Base-by-base conservation (phyloP, 257 asterid genomes). In the Solanum medicagineum region DNA sequence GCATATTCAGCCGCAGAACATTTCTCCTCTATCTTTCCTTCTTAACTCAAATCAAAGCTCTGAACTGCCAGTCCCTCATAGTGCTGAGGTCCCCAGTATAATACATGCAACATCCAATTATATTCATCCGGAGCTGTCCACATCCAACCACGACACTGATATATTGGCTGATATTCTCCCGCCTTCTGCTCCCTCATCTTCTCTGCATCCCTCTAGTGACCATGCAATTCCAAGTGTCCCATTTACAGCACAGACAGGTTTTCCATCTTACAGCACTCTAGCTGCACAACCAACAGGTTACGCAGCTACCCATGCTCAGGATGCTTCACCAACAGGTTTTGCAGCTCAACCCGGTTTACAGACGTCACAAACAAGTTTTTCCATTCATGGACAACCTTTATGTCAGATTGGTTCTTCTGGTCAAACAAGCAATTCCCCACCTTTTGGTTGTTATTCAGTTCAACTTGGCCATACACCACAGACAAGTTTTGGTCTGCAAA, bases 81-180 rank as follows among this genome's bases (percentile, higher is more conserved):
- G 81, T 32, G 84, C 91, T 26, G 86, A 91, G 75, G 81, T 85
- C 86, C 85, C 89, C 83, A 42, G 87, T 79, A 77, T 54, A 51
- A 77, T 24, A 51, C 26, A 77, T 77, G 45, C 62, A 49, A 16
- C 62, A 51, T 44, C 60, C 75, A 85, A 77, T 89, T 86, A 86
- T 82, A 32, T 81, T 54, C 93, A 91, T 66, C 94, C 89, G 74
- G 94, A 92, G 85, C 80, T 89, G 13, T 87, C 98, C 57, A 84
- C 90, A 53, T 73, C 90, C 54, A 80, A 59, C 88, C 90, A 86
- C 16, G 95, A 93, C 57, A 56, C 93, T 86, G 98, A 97, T 89
- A 92, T 97, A 87, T 92, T 97, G 89, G 99, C 98, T 2, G 98
- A 94, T 88, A 95, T 97, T 88, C 98, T 97, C 79, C 99, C 98